Evolutionary conservation across 2,329 filamentous ascomycete species (phyloP).

Genomic region (Cytospora piceae): DNA sequence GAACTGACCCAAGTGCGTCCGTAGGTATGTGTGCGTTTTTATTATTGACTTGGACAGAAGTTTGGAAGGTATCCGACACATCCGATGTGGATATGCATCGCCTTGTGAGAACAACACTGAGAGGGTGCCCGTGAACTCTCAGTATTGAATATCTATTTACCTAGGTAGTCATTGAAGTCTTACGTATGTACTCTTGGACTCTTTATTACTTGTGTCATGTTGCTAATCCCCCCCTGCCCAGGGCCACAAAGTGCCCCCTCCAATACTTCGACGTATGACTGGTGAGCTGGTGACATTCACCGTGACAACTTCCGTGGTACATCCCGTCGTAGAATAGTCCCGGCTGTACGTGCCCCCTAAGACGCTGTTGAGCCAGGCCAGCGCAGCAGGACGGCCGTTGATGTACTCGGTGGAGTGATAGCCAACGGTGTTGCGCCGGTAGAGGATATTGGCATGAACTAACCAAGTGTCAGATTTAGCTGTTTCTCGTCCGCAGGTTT

Average conservation of each 20-base stretch:
- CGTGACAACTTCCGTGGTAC: conserved; percentile 8
- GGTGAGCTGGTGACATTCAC: conserved; percentile 21
- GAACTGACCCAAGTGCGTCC: neutral
- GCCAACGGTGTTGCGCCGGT: conserved; percentile 49
- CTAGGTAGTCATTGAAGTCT: too few relatives aligned
- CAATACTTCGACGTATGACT: neutral
- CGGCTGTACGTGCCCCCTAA: conserved; percentile 19
- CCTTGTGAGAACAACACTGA: too few relatives aligned
- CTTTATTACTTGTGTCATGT: neutral
- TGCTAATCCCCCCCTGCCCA: neutral
- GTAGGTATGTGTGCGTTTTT: neutral
- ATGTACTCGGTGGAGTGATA: conserved; percentile 42
- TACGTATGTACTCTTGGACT: too few relatives aligned
- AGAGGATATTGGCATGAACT: conserved; percentile 46
- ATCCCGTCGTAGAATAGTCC: conserved; percentile 20
- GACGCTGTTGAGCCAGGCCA: conserved; percentile 20
- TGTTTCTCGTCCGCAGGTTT: too few relatives aligned
- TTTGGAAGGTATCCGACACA: too few relatives aligned
- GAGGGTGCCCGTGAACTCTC: too few relatives aligned
- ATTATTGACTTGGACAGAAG: too few relatives aligned
- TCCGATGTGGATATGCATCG: too few relatives aligned
- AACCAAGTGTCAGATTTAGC: neutral
- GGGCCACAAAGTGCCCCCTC: neutral
- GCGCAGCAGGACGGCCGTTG: conserved; percentile 22
- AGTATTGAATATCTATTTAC: too few relatives aligned